Conservation (phyloP, 1,284 basidiomycete genomes). For the Ustilago loliicola region DNA sequence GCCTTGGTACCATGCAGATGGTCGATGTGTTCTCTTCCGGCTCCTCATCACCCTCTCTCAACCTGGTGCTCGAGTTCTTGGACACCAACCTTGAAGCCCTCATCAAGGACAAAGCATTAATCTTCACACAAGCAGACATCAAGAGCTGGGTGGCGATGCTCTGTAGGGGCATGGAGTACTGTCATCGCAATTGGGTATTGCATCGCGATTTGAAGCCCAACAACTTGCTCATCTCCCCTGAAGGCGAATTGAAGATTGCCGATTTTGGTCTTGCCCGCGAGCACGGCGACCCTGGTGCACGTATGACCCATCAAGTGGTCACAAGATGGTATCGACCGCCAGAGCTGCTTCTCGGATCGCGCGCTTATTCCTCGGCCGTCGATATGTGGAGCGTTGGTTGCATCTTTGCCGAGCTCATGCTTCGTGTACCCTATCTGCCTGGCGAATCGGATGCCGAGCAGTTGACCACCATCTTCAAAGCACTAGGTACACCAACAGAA, state of each 20-base stretch:
- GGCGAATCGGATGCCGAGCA: constrained; percentile 97
- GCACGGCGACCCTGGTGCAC: constrained; percentile 89
- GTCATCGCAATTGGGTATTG: constrained; percentile 91
- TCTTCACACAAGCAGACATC: constrained; percentile 94
- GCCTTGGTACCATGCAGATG: constrained; percentile 75
- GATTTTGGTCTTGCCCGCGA: constrained; percentile 99
- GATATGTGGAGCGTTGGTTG: constrained; percentile 96
- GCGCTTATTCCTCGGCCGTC: constrained; percentile 88
- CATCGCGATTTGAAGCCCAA: constrained; percentile 99
- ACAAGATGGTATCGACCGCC: constrained; percentile 98
- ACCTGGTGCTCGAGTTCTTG: constrained; percentile 96
- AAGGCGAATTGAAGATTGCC: constrained; percentile 94
- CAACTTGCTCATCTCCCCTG: constrained; percentile 91
- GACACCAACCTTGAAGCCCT: constrained; percentile 98
- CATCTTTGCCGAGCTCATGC: constrained; percentile 95
- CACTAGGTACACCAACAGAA: constrained; percentile 93
- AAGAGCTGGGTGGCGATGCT: constrained; percentile 99
- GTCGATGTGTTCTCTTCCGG: constrained; percentile 97
- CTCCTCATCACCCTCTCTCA: constrained; percentile 80
- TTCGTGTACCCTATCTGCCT: constrained; percentile 91
- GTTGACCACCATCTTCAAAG: constrained; percentile 91
- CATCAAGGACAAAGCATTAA: constrained; percentile 90
- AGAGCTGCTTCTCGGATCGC: constrained; percentile 87
- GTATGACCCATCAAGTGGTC: constrained; percentile 98
- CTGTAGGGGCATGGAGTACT: constrained; percentile 94